A percentile compares a stretch with the other conserved stretches of the same genome.
phyloP scores from a whole-genome alignment of 306 rosid genomes.

The Styphnolobium japonicum region DNA sequence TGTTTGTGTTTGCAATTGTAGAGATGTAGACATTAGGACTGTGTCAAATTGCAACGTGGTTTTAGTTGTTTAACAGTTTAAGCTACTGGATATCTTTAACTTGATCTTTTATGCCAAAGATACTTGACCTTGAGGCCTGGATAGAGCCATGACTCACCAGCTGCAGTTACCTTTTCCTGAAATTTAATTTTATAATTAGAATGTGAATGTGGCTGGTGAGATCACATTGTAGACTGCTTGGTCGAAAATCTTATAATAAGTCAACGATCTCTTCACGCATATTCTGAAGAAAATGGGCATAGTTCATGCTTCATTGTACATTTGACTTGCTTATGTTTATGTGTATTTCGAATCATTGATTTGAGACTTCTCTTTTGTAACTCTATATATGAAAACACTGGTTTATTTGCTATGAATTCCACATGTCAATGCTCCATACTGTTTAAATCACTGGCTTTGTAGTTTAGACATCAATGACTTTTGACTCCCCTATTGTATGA shows the following conservation, averaged over 20 bases:
- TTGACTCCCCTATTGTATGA: background rate
- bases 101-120: background rate
- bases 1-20: background rate
- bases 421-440: background rate
- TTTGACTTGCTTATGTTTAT: slow-evolving; percentile 3
- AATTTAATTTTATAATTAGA: background rate
- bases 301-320: background rate
- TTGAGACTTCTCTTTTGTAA: background rate
- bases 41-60: background rate
- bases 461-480: background rate
- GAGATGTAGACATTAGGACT: background rate
- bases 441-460: background rate
- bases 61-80: background rate
- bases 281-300: background rate
- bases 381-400: background rate
- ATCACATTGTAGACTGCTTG: background rate
- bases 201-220: background rate
- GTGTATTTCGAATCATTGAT: slow-evolving; percentile 1
- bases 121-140: background rate
- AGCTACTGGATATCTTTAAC: background rate
- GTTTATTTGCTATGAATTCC: background rate
- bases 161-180: background rate
- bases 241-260: background rate
- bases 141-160: background rate
- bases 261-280: background rate